A percentile compares a stretch with the other conserved stretches of the same genome.
Conservation (phyloP, 495 filamentous ascomycete genomes). For the Penicillium odoratum region DNA sequence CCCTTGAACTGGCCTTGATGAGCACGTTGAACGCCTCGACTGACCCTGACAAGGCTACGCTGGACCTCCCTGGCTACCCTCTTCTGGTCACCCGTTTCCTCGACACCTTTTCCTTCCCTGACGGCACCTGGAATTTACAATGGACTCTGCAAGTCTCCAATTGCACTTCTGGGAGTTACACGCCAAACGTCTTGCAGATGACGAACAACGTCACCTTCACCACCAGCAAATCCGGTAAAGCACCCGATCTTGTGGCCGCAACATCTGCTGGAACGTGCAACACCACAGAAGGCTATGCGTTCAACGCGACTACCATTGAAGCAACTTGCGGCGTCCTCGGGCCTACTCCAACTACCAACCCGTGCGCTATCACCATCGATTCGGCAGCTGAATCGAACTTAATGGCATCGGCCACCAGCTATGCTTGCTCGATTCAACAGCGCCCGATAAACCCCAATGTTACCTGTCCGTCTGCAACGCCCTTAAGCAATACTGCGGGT, state of each 20-base stretch:
- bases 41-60: neutral
- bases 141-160: constrained; percentile 3
- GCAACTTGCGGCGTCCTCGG: neutral
- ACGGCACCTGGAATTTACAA: constrained; percentile 1
- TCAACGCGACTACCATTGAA: neutral
- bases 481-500: neutral
- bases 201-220: neutral
- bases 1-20: neutral
- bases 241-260: constrained; percentile 3
- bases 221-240: constrained; percentile 2
- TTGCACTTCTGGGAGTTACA: constrained; percentile 3
- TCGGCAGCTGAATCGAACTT: neutral
- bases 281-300: neutral
- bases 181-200: neutral
- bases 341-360: constrained; percentile 3
- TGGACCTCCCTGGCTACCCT: neutral
- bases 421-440: neutral
- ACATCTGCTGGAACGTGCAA: neutral
- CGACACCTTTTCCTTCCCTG: neutral
- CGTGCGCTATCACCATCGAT: constrained; percentile 5
- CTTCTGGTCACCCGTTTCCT: neutral
- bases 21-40: neutral
- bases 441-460: neutral
- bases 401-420: neutral
- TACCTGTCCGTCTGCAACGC: neutral